phyloP scores from a whole-genome alignment of 257 asterid species.

The Scutellaria barbata region DNA sequence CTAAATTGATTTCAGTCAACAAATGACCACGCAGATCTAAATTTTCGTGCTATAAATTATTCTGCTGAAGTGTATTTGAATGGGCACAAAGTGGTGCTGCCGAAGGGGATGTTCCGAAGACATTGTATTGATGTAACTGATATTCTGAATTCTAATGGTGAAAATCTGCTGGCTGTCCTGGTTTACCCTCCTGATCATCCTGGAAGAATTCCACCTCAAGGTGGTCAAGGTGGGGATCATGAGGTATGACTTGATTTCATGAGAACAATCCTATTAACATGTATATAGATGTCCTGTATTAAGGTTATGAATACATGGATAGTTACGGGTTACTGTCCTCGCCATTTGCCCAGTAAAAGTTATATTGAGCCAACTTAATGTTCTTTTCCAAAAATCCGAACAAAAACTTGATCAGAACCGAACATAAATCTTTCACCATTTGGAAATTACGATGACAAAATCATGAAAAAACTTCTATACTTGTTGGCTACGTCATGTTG shows the following conservation, averaged over 20 bases:
- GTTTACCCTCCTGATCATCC: conserved; percentile 99
- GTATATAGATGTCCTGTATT: conserved; percentile 12
- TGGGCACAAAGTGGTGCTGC: conserved; percentile 83
- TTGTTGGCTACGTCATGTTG: conserved; percentile 2
- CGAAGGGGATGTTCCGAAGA: conserved; percentile 97
- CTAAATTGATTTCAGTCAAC: conserved; percentile 57
- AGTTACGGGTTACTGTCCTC: conserved; percentile 18
- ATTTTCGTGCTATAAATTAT: conserved; percentile 88
- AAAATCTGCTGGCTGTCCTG: conserved; percentile 85
- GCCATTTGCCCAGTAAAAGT: not conserved
- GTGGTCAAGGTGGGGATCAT: conserved; percentile 99
- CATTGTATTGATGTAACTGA: conserved; percentile 80
- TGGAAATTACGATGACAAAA: not conserved
- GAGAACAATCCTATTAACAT: not conserved
- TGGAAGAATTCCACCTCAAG: conserved; percentile 83
- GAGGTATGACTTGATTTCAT: conserved; percentile 66
- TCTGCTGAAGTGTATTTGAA: conserved; percentile 90
- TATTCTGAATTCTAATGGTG: conserved; percentile 61
- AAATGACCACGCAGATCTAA: conserved; percentile 70
- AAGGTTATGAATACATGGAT: conserved; percentile 14
- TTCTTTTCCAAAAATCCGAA: conserved; percentile 8
- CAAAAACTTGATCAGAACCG: not conserved
- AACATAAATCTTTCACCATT: not conserved
- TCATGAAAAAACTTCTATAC: not conserved
- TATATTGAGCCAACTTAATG: conserved; percentile 11